These are phyloP conservation scores for Hymenoscyphus albidus DNA, from an alignment of 2,329 filamentous ascomycete species.

Conservation along the genomic window DNA sequence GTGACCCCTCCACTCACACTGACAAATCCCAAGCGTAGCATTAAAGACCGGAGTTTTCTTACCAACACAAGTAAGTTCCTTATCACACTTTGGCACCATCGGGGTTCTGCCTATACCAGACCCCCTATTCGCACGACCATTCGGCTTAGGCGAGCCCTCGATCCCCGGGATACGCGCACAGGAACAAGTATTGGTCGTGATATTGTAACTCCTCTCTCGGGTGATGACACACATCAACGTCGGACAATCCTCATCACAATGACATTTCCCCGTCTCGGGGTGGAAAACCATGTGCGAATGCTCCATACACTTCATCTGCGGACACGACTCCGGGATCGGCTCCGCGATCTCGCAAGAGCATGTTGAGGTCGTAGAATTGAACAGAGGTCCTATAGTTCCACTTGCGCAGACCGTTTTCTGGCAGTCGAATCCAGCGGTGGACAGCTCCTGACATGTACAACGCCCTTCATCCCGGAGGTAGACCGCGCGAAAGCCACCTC, in stretches of 20 bases:
- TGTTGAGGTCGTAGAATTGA: slow-evolving; percentile 10
- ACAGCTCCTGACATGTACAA: neutral
- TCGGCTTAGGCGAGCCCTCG: slow-evolving; percentile 6
- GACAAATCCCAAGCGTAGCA: slow-evolving; percentile 9
- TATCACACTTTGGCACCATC: too few species aligned
- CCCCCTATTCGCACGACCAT: too few species aligned
- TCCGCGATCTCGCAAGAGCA: slow-evolving; percentile 21
- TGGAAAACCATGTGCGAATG: slow-evolving; percentile 22
- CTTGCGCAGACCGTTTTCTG: slow-evolving; percentile 11
- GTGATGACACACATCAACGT: slow-evolving; percentile 22
- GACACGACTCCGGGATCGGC: slow-evolving; percentile 16
- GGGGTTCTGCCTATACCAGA: too few species aligned
- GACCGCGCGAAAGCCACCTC: neutral
- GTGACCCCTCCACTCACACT: slow-evolving; percentile 13
- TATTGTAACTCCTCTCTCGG: slow-evolving; percentile 14
- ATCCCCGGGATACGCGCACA: slow-evolving; percentile 19
- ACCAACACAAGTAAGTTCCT: slow-evolving; percentile 12
- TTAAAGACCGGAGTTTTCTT: slow-evolving; percentile 14
- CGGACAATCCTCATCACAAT: slow-evolving; percentile 21
- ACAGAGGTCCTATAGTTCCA: slow-evolving; percentile 15
- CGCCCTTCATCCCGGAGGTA: neutral
- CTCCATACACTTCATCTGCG: slow-evolving; percentile 20
- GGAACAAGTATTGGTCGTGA: slow-evolving; percentile 17
- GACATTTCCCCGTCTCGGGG: slow-evolving; percentile 19
- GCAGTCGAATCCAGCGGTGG: neutral